These are phyloP conservation scores for Fraxinus floribunda DNA, from an alignment of 305 asterid genomes.

Conservation along the genomic window DNA sequence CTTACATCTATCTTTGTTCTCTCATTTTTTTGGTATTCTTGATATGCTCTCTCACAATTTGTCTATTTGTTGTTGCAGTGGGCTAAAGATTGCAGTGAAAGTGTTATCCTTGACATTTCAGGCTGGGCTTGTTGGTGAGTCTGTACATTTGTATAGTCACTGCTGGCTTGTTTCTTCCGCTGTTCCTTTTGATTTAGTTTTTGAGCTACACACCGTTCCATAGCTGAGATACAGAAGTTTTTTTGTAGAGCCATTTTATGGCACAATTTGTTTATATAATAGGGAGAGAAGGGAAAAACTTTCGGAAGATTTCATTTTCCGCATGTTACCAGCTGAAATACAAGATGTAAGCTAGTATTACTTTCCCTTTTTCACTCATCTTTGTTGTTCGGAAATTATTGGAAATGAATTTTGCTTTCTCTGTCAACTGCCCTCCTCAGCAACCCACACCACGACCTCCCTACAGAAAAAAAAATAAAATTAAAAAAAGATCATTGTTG, in stretches of 20 bases:
- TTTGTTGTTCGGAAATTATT: conserved; percentile 9
- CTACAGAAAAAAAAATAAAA: neutral
- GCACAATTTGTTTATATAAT: conserved; percentile 95
- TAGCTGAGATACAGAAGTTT: conserved; percentile 64
- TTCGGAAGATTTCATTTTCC: conserved; percentile 92
- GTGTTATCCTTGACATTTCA: conserved; percentile 91
- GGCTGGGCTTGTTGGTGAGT: conserved; percentile 97
- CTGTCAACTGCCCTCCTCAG: conserved; percentile 5
- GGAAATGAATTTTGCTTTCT: conserved; percentile 4
- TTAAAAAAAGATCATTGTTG: neutral
- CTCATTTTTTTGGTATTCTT: conserved; percentile 12
- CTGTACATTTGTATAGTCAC: conserved; percentile 27
- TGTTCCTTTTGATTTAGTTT: conserved; percentile 18
- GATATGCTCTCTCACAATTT: conserved; percentile 14
- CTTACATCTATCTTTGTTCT: conserved; percentile 7
- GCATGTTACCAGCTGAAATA: conserved; percentile 61
- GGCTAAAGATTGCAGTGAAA: conserved; percentile 93
- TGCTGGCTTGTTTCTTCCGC: conserved; percentile 15
- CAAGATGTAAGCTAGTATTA: conserved; percentile 67
- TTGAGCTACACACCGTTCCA: conserved; percentile 22
- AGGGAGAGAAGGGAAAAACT: conserved; percentile 99
- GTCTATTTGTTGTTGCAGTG: conserved; percentile 56
- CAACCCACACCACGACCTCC: neutral
- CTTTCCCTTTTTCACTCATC: conserved; percentile 22
- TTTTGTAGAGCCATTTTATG: conserved; percentile 97